Evolutionary conservation across 116 monocot genomes (phyloP), one percentile per base, ranked within the genome.

Genomic region (Iris pallida): DNA sequence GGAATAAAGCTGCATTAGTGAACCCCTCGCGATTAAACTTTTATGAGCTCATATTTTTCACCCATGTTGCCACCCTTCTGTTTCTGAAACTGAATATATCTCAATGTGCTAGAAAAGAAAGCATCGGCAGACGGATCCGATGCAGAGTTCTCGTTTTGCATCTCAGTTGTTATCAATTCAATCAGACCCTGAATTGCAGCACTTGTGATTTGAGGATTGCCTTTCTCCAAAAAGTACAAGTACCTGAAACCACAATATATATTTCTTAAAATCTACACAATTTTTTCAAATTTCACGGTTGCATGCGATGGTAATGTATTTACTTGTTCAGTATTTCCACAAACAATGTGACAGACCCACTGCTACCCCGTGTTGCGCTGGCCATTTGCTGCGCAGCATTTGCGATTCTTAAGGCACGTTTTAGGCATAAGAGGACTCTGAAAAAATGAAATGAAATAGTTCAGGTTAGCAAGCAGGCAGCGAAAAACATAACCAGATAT

Each of bases 261-360:
- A 30, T 1, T 4, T 55, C 20, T 12, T 48, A 55, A 57, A 65
- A 52, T 52, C 8, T 5, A 52, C 51, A 52, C 30, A 30, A 10
- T 20, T n/a, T n/a, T n/a, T n/a, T n/a, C 14, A 40, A 20, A 9
- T 18, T 15, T 16, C 20, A 42, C 5, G 52, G 14, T 11, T 30
- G 49, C 11, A 1, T 16, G 7, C 9, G 1, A 7, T 19, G 7
- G 8, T 20, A 53, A 67, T 12, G 44, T 16, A 43, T 20, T 78
- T 90, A 95, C 95, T 95, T 95, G 86, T 95, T 95, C 47, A 95
- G 76, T 61, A 95, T 95, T 66, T 95, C 95, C 10, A 95, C 73
- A 74, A 88, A 91, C 44, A 95, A 71, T 11, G 78, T 72, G 8
- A 79, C 80, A 20, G 88, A 66, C 57, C 91, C 95, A 65, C 86